phyloP scores from a whole-genome alignment of 2,329 filamentous ascomycete genomes.

The Diaporthe ilicicola region DNA sequence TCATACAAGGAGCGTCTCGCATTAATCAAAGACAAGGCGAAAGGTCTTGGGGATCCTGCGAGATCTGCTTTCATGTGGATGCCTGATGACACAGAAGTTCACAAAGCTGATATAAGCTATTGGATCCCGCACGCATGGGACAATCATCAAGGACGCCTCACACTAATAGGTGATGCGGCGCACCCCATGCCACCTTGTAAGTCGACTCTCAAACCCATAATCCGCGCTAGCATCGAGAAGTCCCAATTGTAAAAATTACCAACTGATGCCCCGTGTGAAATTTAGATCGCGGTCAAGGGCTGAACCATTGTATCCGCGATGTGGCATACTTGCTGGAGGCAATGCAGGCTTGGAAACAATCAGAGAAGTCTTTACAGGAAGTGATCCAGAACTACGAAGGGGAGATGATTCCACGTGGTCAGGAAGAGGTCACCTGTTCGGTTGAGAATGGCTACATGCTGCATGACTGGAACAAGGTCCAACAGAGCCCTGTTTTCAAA shows the following conservation, averaged over 20 bases:
- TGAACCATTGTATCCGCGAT: conserved; percentile 4
- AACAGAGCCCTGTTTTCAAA: background rate
- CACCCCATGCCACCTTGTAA: conserved; percentile 19
- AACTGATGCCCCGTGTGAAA: background rate
- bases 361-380: background rate
- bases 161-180: background rate
- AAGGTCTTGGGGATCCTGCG: background rate
- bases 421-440: conserved; percentile 1
- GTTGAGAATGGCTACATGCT: conserved; percentile 17
- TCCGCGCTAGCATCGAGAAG: background rate
- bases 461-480: background rate
- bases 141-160: background rate
- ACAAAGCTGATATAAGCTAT: conserved; percentile 16
- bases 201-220: background rate
- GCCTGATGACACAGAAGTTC: conserved; percentile 2
- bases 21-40: background rate
- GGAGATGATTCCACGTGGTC: conserved; percentile 5
- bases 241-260: background rate
- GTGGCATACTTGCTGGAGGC: background rate
- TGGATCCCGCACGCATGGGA: background rate
- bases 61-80: conserved; percentile 7
- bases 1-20: conserved; percentile 2
- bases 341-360: background rate
- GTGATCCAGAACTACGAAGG: background rate
- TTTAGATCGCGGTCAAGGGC: background rate